These are phyloP conservation scores for Carex sylvatica DNA, from an alignment of 202 grass and related monocot genomes.

Conservation along the genomic window DNA sequence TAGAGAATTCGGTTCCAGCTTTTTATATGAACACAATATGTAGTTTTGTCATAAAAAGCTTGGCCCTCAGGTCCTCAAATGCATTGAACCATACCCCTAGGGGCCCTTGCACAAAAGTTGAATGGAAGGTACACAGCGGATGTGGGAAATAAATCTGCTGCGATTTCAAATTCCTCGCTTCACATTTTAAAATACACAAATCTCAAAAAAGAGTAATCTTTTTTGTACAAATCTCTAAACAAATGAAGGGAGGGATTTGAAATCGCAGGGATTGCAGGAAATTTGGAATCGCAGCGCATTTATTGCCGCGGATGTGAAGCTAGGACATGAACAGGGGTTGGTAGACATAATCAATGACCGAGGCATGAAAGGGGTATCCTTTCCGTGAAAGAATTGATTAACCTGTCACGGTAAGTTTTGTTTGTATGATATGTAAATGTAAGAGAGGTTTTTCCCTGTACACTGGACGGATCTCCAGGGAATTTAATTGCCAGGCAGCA, in stretches of 20 bases:
- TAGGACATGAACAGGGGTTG: not conserved
- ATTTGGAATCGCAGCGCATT: too few relatives aligned
- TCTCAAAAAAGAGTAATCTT: too few relatives aligned
- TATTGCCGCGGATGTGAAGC: not conserved
- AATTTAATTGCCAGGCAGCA: slow-evolving; percentile 5
- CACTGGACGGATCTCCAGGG: not conserved
- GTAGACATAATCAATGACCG: not conserved
- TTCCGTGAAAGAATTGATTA: slow-evolving; percentile 11
- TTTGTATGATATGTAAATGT: not conserved
- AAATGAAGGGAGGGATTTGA: too few relatives aligned
- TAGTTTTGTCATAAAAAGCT: not conserved
- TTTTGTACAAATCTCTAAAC: too few relatives aligned
- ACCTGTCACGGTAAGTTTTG: not conserved
- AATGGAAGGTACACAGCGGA: not conserved
- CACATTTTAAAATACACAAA: too few relatives aligned
- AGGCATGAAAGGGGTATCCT: not conserved
- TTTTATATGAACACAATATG: not conserved
- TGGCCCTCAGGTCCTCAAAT: not conserved
- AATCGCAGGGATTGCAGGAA: too few relatives aligned
- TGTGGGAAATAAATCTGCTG: too few relatives aligned
- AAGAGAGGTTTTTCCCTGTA: not conserved
- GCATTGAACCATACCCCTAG: not conserved
- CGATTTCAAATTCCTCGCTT: too few relatives aligned
- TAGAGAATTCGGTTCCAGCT: too few relatives aligned
- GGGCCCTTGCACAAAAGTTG: not conserved